Conservation (phyloP, 345 rosid genomes). For the Syzygium aqueum region DNA sequence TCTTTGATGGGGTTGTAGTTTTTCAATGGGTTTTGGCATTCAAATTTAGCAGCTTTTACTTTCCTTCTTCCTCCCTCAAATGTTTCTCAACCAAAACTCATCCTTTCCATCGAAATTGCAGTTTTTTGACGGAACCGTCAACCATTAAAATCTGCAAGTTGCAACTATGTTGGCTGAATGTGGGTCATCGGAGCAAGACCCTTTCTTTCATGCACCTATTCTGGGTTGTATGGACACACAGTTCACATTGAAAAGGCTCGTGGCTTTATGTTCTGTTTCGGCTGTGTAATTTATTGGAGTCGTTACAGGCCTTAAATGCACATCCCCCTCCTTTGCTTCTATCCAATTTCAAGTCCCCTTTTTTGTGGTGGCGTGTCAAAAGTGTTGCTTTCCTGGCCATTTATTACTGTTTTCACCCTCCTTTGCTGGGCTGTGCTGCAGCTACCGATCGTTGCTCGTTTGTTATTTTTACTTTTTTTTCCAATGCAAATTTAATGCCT, state of each 20-base stretch:
- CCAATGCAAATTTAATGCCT: not conserved
- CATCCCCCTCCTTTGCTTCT: not conserved
- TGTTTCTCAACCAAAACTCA: not conserved
- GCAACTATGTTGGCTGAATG: conserved; percentile 16
- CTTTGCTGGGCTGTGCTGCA: not conserved
- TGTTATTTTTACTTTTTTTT: not conserved
- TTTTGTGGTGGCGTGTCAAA: not conserved
- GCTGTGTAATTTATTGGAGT: conserved; percentile 17
- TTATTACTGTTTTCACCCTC: conserved; percentile 19
- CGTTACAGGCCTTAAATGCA: not conserved
- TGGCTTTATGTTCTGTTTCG: not conserved
- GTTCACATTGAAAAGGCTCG: not conserved
- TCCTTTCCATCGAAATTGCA: not conserved
- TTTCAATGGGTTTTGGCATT: not conserved
- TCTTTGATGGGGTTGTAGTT: not conserved
- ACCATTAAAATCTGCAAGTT: conserved; percentile 16
- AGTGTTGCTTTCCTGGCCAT: conserved; percentile 23
- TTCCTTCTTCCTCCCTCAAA: not conserved
- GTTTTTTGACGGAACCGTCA: not conserved
- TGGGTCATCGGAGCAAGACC: conserved; percentile 16
- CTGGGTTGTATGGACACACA: not conserved
- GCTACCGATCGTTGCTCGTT: not conserved
- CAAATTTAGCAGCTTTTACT: not conserved
- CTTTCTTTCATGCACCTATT: not conserved
- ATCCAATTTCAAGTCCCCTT: not conserved